Base-by-base conservation (phyloP, 2,329 filamentous ascomycete genomes). In the Nemania bipapillata region DNA sequence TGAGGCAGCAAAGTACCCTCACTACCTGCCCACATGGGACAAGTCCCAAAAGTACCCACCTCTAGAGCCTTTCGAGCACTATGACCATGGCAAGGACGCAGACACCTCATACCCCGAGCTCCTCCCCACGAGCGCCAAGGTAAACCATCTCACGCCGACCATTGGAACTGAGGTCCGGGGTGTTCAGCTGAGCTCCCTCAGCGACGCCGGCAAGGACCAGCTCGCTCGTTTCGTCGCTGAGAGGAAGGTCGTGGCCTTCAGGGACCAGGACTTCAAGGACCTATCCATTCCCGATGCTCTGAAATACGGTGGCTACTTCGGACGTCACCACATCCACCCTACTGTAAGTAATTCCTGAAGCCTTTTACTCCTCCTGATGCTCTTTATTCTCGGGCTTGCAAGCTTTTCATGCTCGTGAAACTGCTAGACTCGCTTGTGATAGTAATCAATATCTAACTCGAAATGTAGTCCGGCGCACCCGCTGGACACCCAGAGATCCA, bases 291-390 rank as follows among this genome's bases (percentile, higher is more conserved):
- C 87, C 30, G 85, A 92, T 8, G 92, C 90, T 1, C 83, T 93
- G 42, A 85, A 90, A 22, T 90, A 89, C 71, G 92, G 89, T 57
- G 85, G 87, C 60, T 94, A 94, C 81, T 96, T 94, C 76, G 92
- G 92, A 54, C 89, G 91, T 8, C 91, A 92, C 74, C 92, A 96
- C 81, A 92, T 95, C 66, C 92, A 95, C 74, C 92, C 92, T 3
- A 92, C 91, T 0, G 68, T 68, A 63, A 59, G 68, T 22, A 20
- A 22, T 24, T 26, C 22, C 42, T 12, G 8, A 20, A 15, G 2
- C 15, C 0, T 37, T 26, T 45, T 20, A 4, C 26, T 24, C 28
- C 26, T 22, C 20, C 24, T 26, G 4, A 30, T 11, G 4, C 17
- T 2, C 6, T 30, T 42, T n/a, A n/a, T 47, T 30, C 0, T 15